Base-by-base conservation (phyloP, 176 grass and related monocot genomes). In the Ananas comosus region DNA sequence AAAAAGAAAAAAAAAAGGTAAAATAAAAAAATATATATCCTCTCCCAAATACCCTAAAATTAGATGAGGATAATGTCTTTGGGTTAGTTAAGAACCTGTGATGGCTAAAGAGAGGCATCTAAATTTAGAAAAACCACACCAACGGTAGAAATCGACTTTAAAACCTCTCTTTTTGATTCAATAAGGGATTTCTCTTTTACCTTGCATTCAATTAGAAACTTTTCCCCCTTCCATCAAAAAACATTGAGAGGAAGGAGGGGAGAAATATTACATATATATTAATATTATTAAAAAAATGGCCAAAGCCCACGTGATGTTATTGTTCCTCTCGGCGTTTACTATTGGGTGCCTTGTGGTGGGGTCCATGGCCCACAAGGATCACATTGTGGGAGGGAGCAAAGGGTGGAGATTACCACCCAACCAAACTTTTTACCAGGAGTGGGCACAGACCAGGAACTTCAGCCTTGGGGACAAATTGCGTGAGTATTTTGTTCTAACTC, bases 361-460 rank as follows among this genome's bases (percentile, higher is more conserved):
- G 4, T 33, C 70, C 23, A 10, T 42, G 19, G 73, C 63, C 5
- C 50, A 53, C 63, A 51, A 27, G 24, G 27, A 52, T 53, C 73
- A 75, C 63, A 75, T 75, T 14, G 73, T 75, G 12, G 73, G 73
- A 53, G 73, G 63, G 12, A 75, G 73, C 63, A 33, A 52, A 23
- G 73, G 73, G 10, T 75, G 73, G 73, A 65, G 23, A 23, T 51
- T 65, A 11, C 73, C 73, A 4, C 48, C 6, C 0, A 66, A 65
- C 49, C 3, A 1, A 12, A 66, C 73, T 9, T 75, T 75, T 14
- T 75, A 65, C 21, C 13, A 33, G 9, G 59, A 75, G 3, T 75
- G 73, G 73, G 73, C 63, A 0, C 48, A 75, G 7, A 52, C 18
- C 3, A 53, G 49, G 10, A 66, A 12, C 49, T 75, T 75, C 59